phyloP scores from a whole-genome alignment of 306 rosid species.

The Styphnolobium japonicum region DNA sequence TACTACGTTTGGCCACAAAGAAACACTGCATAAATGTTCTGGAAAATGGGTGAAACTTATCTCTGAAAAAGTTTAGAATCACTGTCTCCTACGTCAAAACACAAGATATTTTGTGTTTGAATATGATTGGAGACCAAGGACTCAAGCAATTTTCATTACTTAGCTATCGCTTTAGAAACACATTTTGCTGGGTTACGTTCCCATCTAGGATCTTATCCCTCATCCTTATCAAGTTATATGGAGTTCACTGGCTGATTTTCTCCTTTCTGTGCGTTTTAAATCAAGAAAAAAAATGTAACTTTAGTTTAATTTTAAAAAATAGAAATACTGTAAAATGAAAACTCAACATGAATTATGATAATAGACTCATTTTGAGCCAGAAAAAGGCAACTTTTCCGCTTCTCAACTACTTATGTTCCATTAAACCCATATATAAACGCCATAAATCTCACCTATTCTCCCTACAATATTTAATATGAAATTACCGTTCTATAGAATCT shows the following conservation, averaged over 20 bases:
- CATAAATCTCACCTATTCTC: background rate
- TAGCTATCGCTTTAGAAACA: background rate
- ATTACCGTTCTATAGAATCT: background rate
- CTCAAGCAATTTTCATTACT: background rate
- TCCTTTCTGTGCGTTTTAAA: background rate
- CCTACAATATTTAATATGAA: background rate
- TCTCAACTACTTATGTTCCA: background rate
- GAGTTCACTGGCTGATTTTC: background rate
- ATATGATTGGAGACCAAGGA: background rate
- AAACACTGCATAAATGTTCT: background rate
- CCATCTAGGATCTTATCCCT: background rate
- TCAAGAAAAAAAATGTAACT: background rate
- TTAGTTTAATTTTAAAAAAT: too few relatives aligned
- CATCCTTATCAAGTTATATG: background rate
- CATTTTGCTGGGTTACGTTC: background rate
- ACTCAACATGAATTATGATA: background rate
- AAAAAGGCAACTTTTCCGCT: too few relatives aligned
- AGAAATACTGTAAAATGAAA: background rate
- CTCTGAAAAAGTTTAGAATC: background rate
- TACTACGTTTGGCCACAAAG: slow-evolving; percentile 27
- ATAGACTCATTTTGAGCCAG: too few relatives aligned
- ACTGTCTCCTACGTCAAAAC: background rate
- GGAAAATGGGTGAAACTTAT: background rate
- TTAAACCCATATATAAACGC: background rate
- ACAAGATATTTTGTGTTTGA: background rate